Evolutionary conservation across 1,284 basidiomycete species (phyloP), one percentile per base, ranked within the genome.

Genomic region (Pulveroboletus sp.): DNA sequence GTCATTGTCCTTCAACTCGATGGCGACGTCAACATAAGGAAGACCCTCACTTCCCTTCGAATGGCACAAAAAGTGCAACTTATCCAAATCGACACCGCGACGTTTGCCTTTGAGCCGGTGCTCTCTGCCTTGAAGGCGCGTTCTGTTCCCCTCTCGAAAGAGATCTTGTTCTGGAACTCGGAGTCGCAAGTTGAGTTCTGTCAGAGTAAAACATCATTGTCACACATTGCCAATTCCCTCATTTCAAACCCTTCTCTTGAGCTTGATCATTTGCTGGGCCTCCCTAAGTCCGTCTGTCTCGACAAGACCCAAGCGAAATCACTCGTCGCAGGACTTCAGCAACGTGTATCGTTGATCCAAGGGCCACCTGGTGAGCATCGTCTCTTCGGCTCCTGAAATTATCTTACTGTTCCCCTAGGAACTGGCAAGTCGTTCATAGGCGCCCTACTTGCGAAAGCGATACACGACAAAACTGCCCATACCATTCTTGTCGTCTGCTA

Each of bases 391-490:
- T 2, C 2, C 4, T 1, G 2, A 38, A 22, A 2, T 5, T 2
- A 20, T 49, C 35, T 57, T 17, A 61, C 10, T 11, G 3, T 39
- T 47, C 5, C 2, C 4, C 2, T 29, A 87, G 85, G 86, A 0
- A 88, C 86, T 0, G 86, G 86, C 0, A 87, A 87, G 59, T 86
- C 84, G 0, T 86, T 86, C 60, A 82, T 88, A 40, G 86, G 86
- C 1, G 78, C 81, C 0, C 66, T 87, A 1, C 69, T 86, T 0
- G 83, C 82, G 0, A 87, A 86, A 58, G 67, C 74, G 2, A 65
- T 86, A 8, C 77, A 86, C 35, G 77, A 83, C 17, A 62, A 66
- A 31, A 79, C 80, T 0, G 1, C 59, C 0, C 69, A 77, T 49
- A 80, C 63, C 1, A 84, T 87, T 8, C 76, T 87, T 5, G 81